Base-by-base conservation (phyloP, 2,329 filamentous ascomycete genomes). In the Seiridium cupressi region DNA sequence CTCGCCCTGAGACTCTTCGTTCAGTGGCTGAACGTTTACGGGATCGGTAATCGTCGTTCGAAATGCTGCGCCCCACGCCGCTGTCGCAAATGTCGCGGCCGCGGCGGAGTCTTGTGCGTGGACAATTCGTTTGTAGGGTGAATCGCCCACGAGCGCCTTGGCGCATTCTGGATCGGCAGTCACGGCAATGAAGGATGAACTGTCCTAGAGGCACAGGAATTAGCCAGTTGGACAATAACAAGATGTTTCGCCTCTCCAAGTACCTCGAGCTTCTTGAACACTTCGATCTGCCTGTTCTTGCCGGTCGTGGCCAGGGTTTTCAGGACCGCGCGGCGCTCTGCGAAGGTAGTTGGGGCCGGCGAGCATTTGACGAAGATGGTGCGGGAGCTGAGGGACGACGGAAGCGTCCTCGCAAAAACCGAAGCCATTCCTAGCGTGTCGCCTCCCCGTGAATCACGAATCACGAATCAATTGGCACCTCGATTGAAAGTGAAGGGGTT, bases 241-340 rank as follows among this genome's bases (percentile, higher is more conserved):
- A 7, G 47, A 34, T n/a, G 18, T 9, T 46, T 71, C 18, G 18
- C 18, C 18, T 26, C 18, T 26, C 18, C 18, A 26, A 26, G 54
- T 65, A 77, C 77, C 51, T 76, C 70, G 42, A 81, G 70, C 69
- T 76, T 78, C 72, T 79, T 82, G 69, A 87, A 87, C 42, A 80
- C 73, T 46, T 86, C 81, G 49, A 86, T 76, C 2, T 74, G 71
- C 46, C 68, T 63, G 13, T 62, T 35, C 35, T 60, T 64, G 59
- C 79, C 81, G 64, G 81, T 74, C 58, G 76, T 74, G 70, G 84
- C 78, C 31, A 87, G 73, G 35, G 79, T 76, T 48, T 80, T 79
- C 40, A 87, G 72, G 26, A 87, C 76, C 6, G 83, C 82, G 32
- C 83, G 81, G 5, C 84, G 80, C 71, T 87, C 83, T 36, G 77